These are phyloP conservation scores for Apiotrichum veenhuisii DNA, from an alignment of 1,284 basidiomycete genomes.

Conservation along the genomic window DNA sequence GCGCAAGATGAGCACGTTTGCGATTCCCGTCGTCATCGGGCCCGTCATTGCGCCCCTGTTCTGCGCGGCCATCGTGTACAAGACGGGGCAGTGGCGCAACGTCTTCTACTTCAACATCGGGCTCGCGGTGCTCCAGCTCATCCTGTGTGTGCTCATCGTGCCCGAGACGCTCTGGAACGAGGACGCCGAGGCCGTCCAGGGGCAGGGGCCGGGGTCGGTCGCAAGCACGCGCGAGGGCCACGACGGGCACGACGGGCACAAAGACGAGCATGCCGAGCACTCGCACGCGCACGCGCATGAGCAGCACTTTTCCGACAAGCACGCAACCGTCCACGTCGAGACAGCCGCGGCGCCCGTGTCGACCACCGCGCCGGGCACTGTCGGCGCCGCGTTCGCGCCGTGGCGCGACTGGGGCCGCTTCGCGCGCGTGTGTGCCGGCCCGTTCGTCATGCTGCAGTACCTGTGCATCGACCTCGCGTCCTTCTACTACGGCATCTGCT, in stretches of 20 bases:
- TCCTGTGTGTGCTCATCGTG: slow-evolving; percentile 31
- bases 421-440: slow-evolving; percentile 25
- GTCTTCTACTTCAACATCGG: slow-evolving; percentile 43
- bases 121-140: slow-evolving; percentile 21
- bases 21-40: slow-evolving; percentile 28
- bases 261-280: neutral
- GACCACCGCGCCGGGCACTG: slow-evolving; percentile 1
- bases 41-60: slow-evolving; percentile 34
- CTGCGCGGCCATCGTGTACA: slow-evolving; percentile 34
- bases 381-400: slow-evolving; percentile 41
- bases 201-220: neutral
- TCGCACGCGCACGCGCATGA: neutral
- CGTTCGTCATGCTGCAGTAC: slow-evolving; percentile 33
- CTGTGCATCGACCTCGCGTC: slow-evolving; percentile 31
- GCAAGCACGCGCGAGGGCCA: neutral
- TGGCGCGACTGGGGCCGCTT: slow-evolving; percentile 40
- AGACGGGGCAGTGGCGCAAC: slow-evolving; percentile 25
- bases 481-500: slow-evolving; percentile 43
- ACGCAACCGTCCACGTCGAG: neutral
- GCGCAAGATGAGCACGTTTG: slow-evolving; percentile 40
- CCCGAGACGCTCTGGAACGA: slow-evolving; percentile 45
- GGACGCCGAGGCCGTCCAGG: neutral
- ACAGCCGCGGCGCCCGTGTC: too few relatives aligned
- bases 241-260: neutral
- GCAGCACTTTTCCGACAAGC: neutral